These are phyloP conservation scores for Paramecium octaurelia DNA, from an alignment of 73 alveolate genomes.

Conservation along the genomic window DNA sequence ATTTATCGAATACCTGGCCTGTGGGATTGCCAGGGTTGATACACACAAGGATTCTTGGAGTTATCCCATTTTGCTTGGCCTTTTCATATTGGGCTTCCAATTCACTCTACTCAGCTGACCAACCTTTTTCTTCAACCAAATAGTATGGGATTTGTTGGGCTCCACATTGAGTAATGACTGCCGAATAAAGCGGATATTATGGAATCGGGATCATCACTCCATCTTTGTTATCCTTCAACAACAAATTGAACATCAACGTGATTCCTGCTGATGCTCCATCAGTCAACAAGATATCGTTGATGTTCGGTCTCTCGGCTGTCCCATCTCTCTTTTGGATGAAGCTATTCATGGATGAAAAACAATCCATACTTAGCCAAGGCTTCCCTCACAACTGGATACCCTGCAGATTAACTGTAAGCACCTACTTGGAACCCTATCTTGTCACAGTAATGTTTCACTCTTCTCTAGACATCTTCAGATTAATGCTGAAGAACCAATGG, in stretches of 20 bases:
- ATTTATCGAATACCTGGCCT: slow-evolving; percentile 83
- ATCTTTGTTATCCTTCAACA: slow-evolving; percentile 45
- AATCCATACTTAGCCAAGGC: background rate
- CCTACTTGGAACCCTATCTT: background rate
- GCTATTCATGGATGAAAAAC: background rate
- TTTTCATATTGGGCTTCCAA: slow-evolving; percentile 61
- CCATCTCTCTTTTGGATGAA: slow-evolving; percentile 36
- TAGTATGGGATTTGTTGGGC: slow-evolving; percentile 86
- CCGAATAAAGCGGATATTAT: slow-evolving; percentile 95
- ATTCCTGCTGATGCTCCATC: slow-evolving; percentile 64
- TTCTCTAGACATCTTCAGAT: slow-evolving; percentile 15
- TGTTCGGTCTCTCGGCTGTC: background rate
- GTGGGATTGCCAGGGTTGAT: slow-evolving; percentile 99
- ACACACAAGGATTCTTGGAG: slow-evolving; percentile 77
- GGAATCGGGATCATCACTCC: slow-evolving; percentile 95
- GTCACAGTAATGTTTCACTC: background rate
- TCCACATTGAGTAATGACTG: slow-evolving; percentile 80
- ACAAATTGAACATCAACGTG: background rate
- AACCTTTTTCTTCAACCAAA: slow-evolving; percentile 84
- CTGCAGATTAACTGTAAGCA: slow-evolving; percentile 18
- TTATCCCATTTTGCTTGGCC: slow-evolving; percentile 74
- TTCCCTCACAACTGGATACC: slow-evolving; percentile 31
- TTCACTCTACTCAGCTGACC: slow-evolving; percentile 82
- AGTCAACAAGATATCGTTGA: slow-evolving; percentile 38
- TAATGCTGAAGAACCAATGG: background rate